Percentiles rank a stretch among this genome's conserved stretches.
Conservation (phyloP, 108 stramenopile species). For the Cyclostephanos invisitatus region DNA sequence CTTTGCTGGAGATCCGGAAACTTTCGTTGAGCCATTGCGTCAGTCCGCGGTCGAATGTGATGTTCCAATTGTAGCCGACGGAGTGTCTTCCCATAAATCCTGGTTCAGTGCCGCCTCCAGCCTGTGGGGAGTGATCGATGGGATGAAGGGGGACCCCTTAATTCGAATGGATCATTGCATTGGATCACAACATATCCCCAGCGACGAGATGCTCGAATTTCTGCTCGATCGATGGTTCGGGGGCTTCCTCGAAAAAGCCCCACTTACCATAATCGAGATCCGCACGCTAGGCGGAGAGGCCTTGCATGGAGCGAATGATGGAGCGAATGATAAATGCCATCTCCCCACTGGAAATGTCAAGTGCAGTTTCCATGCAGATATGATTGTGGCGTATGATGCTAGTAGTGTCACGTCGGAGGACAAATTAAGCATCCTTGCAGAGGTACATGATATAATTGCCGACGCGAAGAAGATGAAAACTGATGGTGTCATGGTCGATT, state of each 20-base stretch:
- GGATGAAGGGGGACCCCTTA: constrained; percentile 27
- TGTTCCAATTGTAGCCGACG: constrained; percentile 25
- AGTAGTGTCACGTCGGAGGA: constrained; percentile 7
- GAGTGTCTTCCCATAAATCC: constrained; percentile 15
- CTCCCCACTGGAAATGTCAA: constrained; percentile 20
- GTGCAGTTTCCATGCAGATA: constrained; percentile 18
- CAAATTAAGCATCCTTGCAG: constrained; percentile 8
- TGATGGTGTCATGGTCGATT: constrained; percentile 17
- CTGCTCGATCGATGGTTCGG: constrained; percentile 18
- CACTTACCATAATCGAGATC: constrained; percentile 19
- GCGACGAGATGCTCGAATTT: constrained; percentile 20
- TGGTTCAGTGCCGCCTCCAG: constrained; percentile 31
- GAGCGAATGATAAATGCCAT: neutral
- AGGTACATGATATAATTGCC: constrained; percentile 16
- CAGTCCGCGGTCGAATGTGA: constrained; percentile 18
- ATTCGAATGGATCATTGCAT: constrained; percentile 31
- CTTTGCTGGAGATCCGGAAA: constrained; percentile 16
- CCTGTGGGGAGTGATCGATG: constrained; percentile 21
- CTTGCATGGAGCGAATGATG: neutral
- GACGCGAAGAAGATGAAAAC: neutral
- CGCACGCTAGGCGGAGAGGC: constrained; percentile 24
- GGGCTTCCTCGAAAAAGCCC: constrained; percentile 22
- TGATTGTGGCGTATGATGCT: constrained; percentile 30
- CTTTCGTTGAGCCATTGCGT: constrained; percentile 13
- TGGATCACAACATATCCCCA: constrained; percentile 13